A percentile compares a stretch with the other conserved stretches of the same genome.
phyloP scores from a whole-genome alignment of 495 filamentous ascomycete species.

The Penicillium desertorum region DNA sequence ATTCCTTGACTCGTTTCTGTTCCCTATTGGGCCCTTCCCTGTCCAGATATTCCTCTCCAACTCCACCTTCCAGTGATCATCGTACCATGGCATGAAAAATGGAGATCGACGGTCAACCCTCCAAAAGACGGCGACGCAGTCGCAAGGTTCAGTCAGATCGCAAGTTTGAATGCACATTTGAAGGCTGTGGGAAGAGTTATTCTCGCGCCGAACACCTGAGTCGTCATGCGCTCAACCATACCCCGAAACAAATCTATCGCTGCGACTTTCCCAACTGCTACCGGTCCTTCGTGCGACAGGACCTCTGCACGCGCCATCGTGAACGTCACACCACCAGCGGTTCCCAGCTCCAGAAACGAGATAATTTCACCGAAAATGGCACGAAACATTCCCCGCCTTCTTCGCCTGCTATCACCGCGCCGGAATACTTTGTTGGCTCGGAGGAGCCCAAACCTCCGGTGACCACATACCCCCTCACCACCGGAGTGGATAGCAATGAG shows the following conservation, averaged over 20 bases:
- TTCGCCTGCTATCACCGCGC: slow-evolving; percentile 23
- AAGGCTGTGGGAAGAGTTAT: slow-evolving; percentile 93
- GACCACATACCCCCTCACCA: slow-evolving; percentile 30
- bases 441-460: slow-evolving; percentile 18
- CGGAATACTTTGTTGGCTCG: slow-evolving; percentile 23
- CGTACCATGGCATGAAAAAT: slow-evolving; percentile 29
- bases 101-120: slow-evolving; percentile 29
- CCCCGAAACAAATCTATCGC: slow-evolving; percentile 90
- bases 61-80: neutral
- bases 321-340: slow-evolving; percentile 96
- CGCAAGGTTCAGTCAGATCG: slow-evolving; percentile 83
- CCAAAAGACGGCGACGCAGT: slow-evolving; percentile 33
- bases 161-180: slow-evolving; percentile 89
- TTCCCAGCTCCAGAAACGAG: slow-evolving; percentile 90
- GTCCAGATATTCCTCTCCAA: neutral
- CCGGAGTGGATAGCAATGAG: slow-evolving; percentile 25
- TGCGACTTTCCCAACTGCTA: slow-evolving; percentile 93
- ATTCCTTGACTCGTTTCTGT: neutral
- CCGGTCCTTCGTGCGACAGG: slow-evolving; percentile 89
- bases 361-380: slow-evolving; percentile 45
- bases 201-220: slow-evolving; percentile 96
- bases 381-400: slow-evolving; percentile 24
- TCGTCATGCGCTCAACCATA: slow-evolving; percentile 90
- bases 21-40: slow-evolving; percentile 7
- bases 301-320: slow-evolving; percentile 88